Evolutionary conservation across 1,139 yeast species (phyloP).

Genomic region (Nakaseomyces bracarensis): DNA sequence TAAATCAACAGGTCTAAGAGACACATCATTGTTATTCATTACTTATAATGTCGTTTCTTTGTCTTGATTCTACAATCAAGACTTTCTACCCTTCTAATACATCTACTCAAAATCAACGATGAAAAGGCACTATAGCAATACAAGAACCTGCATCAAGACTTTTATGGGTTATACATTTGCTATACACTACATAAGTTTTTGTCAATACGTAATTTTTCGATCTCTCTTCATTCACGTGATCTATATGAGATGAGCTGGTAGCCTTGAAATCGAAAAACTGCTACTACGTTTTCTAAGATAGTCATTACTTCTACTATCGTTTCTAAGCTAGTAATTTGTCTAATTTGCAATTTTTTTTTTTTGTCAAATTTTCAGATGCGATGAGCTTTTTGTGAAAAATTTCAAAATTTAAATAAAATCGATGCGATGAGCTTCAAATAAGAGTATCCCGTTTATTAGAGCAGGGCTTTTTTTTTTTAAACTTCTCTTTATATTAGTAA

Average conservation of each 20-base stretch:
- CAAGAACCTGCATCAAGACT: background rate
- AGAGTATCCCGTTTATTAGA: background rate
- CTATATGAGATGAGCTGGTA: no score
- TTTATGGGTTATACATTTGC: no score
- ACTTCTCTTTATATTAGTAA: no score
- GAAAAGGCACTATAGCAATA: no score
- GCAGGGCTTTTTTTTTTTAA: background rate
- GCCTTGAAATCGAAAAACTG: no score
- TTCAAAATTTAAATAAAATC: conserved; percentile 12
- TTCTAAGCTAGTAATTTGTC: background rate
- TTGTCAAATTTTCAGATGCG: conserved; percentile 2
- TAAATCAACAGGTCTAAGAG: conserved; percentile 27
- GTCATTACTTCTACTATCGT: background rate
- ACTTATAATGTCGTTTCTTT: background rate
- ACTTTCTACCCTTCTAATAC: no score
- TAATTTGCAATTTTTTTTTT: background rate
- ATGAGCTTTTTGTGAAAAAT: conserved; percentile 1
- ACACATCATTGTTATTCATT: conserved; percentile 1
- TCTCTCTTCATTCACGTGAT: background rate
- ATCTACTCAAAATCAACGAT: no score
- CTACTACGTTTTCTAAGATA: no score
- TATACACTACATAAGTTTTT: no score
- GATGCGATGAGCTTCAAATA: conserved; percentile 17
- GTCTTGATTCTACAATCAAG: background rate
- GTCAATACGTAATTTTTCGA: background rate